Percentiles rank a stretch among this genome's conserved stretches.
These are phyloP conservation scores for Bolboschoenoplectus hybrid DNA, from an alignment of 202 grass and related monocot genomes.

Conservation along the genomic window DNA sequence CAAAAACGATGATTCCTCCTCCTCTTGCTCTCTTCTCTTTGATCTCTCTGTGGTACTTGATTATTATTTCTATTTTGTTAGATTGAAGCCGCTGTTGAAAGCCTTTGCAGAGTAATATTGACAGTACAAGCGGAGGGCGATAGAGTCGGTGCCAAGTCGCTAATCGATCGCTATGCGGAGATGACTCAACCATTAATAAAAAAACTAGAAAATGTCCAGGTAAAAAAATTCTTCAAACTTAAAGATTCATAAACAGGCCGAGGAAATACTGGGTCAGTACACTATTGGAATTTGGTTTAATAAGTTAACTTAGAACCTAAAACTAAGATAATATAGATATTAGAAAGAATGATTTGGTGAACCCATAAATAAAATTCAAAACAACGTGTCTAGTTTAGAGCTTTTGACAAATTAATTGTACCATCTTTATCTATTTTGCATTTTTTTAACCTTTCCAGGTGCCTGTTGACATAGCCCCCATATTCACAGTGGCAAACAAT, in stretches of 20 bases:
- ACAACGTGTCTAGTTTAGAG: neutral
- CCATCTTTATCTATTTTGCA: neutral
- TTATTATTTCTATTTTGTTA: slow-evolving; percentile 21
- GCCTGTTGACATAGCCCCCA: slow-evolving; percentile 61
- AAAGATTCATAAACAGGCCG: too few species aligned
- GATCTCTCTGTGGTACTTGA: too few species aligned
- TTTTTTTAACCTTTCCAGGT: slow-evolving; percentile 37
- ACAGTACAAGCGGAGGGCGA: slow-evolving; percentile 83
- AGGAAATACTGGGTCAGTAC: too few species aligned
- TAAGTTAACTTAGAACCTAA: too few species aligned
- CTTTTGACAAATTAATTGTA: neutral
- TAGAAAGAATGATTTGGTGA: too few species aligned
- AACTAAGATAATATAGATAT: too few species aligned
- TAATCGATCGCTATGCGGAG: slow-evolving; percentile 57
- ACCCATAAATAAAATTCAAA: too few species aligned
- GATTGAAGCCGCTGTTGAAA: slow-evolving; percentile 75
- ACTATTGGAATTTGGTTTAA: too few species aligned
- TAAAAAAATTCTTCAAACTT: neutral
- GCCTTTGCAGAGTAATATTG: slow-evolving; percentile 74
- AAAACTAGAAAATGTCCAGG: slow-evolving; percentile 77
- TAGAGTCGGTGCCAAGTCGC: slow-evolving; percentile 59
- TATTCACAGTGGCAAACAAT: slow-evolving; percentile 52
- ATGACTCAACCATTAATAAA: slow-evolving; percentile 61
- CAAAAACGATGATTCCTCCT: neutral
- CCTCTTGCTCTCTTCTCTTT: too few species aligned